Evolutionary conservation across 148 eudicot species (phyloP).

Genomic region (Nepenthes gracilis): DNA sequence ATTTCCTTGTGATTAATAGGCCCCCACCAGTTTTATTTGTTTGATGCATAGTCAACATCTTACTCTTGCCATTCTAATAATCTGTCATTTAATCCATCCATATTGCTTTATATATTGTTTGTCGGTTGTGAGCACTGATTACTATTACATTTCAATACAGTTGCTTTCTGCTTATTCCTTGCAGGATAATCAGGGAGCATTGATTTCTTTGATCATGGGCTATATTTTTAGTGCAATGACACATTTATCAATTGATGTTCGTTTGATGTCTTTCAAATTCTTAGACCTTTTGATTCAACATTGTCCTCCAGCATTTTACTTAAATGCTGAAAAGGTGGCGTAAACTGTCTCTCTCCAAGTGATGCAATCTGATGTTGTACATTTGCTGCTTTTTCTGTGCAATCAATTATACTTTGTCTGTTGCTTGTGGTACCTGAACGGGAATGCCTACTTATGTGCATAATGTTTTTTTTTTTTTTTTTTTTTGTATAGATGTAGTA

Average conservation of each 20-base stretch:
- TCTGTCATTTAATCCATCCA: neutral
- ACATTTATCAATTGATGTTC: slow-evolving; percentile 69
- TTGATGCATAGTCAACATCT: too few species aligned
- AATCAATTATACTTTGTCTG: too few species aligned
- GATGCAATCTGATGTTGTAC: neutral
- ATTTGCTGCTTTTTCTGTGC: too few species aligned
- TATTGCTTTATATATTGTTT: neutral
- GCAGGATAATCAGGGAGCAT: slow-evolving; percentile 81
- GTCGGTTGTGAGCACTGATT: too few species aligned
- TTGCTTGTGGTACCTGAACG: too few species aligned
- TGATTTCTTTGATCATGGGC: slow-evolving; percentile 69
- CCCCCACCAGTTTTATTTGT: too few species aligned
- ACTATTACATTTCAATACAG: too few species aligned
- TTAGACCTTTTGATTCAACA: slow-evolving; percentile 66
- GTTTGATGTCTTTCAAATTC: slow-evolving; percentile 88
- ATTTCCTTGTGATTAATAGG: too few species aligned
- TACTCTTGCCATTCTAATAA: neutral
- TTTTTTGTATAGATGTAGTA: too few species aligned
- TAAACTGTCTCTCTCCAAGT: neutral
- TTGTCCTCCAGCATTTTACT: slow-evolving; percentile 59
- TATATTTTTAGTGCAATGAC: slow-evolving; percentile 92
- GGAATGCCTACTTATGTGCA: too few species aligned
- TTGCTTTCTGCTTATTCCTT: slow-evolving; percentile 7
- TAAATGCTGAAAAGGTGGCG: slow-evolving; percentile 74
- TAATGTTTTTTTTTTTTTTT: too few species aligned